These are phyloP conservation scores for Aspergillus fumigatiaffinis DNA, from an alignment of 2,329 filamentous ascomycete genomes.

Conservation along the genomic window DNA sequence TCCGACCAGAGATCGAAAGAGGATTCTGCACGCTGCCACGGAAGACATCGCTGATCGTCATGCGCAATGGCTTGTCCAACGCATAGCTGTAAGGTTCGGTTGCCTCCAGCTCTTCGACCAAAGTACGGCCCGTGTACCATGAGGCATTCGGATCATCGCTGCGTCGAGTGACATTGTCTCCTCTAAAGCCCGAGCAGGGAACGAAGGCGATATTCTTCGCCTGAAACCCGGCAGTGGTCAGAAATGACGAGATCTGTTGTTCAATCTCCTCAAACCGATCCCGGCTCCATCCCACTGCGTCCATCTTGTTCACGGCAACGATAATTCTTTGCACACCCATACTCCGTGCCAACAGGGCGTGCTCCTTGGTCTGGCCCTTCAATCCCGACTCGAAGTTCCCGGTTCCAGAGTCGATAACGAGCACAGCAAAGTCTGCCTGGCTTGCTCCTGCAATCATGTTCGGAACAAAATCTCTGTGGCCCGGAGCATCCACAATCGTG, in stretches of 20 bases:
- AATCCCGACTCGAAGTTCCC: constrained; percentile 92
- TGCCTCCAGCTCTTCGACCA: constrained; percentile 81
- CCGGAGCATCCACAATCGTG: constrained; percentile 92
- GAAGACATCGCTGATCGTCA: constrained; percentile 87
- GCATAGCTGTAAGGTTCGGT: constrained; percentile 69
- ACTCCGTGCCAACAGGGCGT: constrained; percentile 82
- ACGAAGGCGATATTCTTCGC: constrained; percentile 79
- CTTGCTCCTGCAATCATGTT: constrained; percentile 98
- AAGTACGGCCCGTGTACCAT: constrained; percentile 78
- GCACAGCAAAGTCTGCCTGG: constrained; percentile 90
- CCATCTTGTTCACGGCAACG: constrained; percentile 93
- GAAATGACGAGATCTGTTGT: constrained; percentile 76
- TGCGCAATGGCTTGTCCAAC: constrained; percentile 72
- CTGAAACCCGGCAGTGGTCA: constrained; percentile 77
- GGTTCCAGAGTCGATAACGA: constrained; percentile 86
- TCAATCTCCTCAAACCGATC: constrained; percentile 80
- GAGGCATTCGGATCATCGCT: constrained; percentile 48
- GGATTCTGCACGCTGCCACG: constrained; percentile 74
- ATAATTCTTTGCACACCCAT: constrained; percentile 86
- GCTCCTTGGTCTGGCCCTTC: constrained; percentile 90
- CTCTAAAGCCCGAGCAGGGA: constrained; percentile 82
- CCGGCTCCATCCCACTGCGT: constrained; percentile 77
- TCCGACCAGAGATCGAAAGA: constrained; percentile 77
- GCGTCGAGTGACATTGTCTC: constrained; percentile 71
- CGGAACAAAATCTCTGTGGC: constrained; percentile 92